A percentile compares a stretch with the other conserved stretches of the same genome.
Evolutionary conservation across 2,329 filamentous ascomycete species (phyloP).

Genomic region (Beauveria varroae): DNA sequence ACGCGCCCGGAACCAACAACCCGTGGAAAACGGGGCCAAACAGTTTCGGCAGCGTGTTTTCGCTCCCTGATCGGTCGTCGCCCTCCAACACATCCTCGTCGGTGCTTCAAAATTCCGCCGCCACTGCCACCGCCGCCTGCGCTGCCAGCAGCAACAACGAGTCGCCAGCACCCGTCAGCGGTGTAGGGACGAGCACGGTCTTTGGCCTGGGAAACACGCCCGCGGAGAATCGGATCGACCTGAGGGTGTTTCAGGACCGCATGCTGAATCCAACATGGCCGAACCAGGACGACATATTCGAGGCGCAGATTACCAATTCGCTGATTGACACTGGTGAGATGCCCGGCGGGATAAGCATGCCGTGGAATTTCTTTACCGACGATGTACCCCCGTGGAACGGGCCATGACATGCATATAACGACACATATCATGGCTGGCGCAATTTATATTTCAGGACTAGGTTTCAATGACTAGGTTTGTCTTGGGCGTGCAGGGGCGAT

Average conservation of each 20-base stretch:
- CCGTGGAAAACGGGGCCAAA: conserved; percentile 24
- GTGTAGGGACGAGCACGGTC: background rate
- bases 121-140: conserved; percentile 10
- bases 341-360: conserved; percentile 17
- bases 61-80: conserved; percentile 25
- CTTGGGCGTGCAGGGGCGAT: background rate
- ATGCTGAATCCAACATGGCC: conserved; percentile 24
- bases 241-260: conserved; percentile 26
- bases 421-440: background rate
- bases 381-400: conserved; percentile 12
- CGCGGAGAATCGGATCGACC: conserved; percentile 28
- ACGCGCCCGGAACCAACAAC: background rate
- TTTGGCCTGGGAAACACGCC: conserved; percentile 25
- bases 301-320: conserved; percentile 21
- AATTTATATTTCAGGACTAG: background rate
- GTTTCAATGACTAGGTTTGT: background rate
- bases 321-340: conserved; percentile 16
- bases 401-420: background rate
- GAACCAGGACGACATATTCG: conserved; percentile 22
- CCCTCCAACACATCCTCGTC: conserved; percentile 26
- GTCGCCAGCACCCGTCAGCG: conserved; percentile 16
- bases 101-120: conserved; percentile 16
- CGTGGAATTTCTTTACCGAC: conserved; percentile 24
- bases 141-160: conserved; percentile 21
- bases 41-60: background rate